phyloP scores from a whole-genome alignment of 208 protist species.

The Wallacemonas sp. region DNA sequence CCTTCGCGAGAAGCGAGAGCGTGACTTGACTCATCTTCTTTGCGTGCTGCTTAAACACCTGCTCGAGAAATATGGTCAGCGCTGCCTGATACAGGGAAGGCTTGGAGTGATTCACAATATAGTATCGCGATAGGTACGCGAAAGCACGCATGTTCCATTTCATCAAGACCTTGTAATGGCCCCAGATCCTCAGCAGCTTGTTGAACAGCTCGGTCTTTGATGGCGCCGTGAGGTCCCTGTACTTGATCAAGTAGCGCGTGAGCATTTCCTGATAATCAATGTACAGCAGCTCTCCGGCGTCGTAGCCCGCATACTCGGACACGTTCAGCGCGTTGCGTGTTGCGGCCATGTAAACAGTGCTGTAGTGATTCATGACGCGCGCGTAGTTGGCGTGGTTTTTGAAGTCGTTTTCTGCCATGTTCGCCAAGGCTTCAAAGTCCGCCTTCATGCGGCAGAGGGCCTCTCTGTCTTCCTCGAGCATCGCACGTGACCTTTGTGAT shows the following conservation, averaged over 20 bases:
- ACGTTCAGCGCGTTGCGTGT: slow-evolving; percentile 63
- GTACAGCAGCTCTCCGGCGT: slow-evolving; percentile 78
- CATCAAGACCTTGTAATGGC: slow-evolving; percentile 84
- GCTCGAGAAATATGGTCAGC: slow-evolving; percentile 82
- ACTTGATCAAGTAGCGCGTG: slow-evolving; percentile 75
- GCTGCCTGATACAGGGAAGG: slow-evolving; percentile 77
- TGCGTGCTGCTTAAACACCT: slow-evolving; percentile 71
- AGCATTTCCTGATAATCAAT: slow-evolving; percentile 92
- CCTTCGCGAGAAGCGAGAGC: slow-evolving; percentile 52
- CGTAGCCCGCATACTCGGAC: slow-evolving; percentile 55
- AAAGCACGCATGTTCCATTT: slow-evolving; percentile 85
- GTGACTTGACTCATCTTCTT: slow-evolving; percentile 54
- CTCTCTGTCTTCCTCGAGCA: slow-evolving; percentile 81
- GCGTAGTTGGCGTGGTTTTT: slow-evolving; percentile 56
- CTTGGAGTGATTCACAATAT: slow-evolving; percentile 85
- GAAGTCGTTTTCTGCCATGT: slow-evolving; percentile 65
- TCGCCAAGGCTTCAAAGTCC: slow-evolving; percentile 82
- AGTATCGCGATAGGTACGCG: slow-evolving; percentile 85
- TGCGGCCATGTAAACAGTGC: slow-evolving; percentile 79
- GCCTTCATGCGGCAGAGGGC: slow-evolving; percentile 83
- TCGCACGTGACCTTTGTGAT: slow-evolving; percentile 10
- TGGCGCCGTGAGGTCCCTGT: slow-evolving; percentile 42
- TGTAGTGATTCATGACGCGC: slow-evolving; percentile 84
- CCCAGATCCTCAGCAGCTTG: slow-evolving; percentile 69
- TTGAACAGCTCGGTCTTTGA: slow-evolving; percentile 65